phyloP scores from a whole-genome alignment of 495 filamentous ascomycete species.

The Podospora appendiculata region DNA sequence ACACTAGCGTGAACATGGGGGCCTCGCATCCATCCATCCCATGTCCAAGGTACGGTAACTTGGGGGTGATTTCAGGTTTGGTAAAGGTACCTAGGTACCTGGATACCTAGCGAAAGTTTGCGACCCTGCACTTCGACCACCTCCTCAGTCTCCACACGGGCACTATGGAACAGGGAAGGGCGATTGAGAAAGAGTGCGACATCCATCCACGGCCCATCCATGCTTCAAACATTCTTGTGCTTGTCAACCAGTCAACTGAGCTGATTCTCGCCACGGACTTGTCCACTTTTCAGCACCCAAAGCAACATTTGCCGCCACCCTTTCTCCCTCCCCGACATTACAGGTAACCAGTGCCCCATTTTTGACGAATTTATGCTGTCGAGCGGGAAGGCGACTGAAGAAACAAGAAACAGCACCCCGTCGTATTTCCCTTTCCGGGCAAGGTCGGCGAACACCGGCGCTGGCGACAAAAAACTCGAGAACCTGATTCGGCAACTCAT shows the following conservation, averaged over 20 bases:
- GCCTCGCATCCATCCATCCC: too few species aligned
- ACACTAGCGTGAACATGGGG: too few species aligned
- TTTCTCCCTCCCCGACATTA: background rate
- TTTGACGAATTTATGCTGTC: too few species aligned
- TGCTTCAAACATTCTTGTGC: background rate
- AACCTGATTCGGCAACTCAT: too few species aligned
- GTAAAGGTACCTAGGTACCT: too few species aligned
- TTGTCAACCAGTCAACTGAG: background rate
- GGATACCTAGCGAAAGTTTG: too few species aligned
- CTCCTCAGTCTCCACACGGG: background rate
- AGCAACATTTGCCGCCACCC: background rate
- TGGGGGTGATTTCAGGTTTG: too few species aligned
- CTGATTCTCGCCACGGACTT: background rate
- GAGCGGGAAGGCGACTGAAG: background rate
- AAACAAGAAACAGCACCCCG: background rate
- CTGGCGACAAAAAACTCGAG: too few species aligned
- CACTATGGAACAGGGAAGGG: background rate
- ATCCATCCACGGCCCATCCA: background rate
- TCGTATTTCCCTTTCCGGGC: background rate
- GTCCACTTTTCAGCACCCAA: background rate
- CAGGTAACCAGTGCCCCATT: too few species aligned
- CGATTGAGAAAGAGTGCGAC: background rate
- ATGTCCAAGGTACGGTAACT: too few species aligned
- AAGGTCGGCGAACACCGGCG: background rate
- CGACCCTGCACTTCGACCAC: too few species aligned